Percentiles rank a stretch among this genome's conserved stretches.
Conservation (phyloP, 345 rosid species). For the Crucihimalaya himalaica region DNA sequence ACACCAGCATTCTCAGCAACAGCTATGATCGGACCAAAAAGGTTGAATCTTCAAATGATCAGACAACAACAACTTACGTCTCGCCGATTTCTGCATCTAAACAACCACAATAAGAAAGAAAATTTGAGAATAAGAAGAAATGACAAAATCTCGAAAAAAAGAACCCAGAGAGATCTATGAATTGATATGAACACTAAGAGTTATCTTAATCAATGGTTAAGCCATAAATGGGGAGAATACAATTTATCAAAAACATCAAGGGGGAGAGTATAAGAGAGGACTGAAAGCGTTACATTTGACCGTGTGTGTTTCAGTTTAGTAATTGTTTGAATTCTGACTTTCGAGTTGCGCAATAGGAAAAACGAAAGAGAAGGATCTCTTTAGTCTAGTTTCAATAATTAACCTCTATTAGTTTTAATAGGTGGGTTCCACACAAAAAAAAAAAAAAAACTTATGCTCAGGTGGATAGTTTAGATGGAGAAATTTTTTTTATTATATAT, state of each 20-base stretch:
- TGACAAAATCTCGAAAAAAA: neutral
- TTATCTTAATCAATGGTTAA: slow-evolving; percentile 47
- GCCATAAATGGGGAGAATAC: slow-evolving; percentile 42
- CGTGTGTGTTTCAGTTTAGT: too few species aligned
- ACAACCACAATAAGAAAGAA: slow-evolving; percentile 12
- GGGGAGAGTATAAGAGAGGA: slow-evolving; percentile 36
- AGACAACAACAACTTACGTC: slow-evolving; percentile 20
- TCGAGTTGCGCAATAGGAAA: too few species aligned
- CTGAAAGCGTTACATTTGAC: too few species aligned
- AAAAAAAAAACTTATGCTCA: too few species aligned
- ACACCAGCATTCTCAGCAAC: slow-evolving; percentile 91
- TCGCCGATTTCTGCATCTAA: slow-evolving; percentile 41
- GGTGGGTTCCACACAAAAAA: too few species aligned
- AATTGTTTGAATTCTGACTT: too few species aligned
- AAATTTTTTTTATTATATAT: too few species aligned
- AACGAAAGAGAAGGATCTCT: too few species aligned
- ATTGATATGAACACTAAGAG: slow-evolving; percentile 37
- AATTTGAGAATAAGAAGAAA: slow-evolving; percentile 13
- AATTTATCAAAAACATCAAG: slow-evolving; percentile 29
- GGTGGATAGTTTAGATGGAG: too few species aligned
- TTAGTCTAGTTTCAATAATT: too few species aligned
- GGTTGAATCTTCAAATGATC: slow-evolving; percentile 15
- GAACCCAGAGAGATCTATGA: slow-evolving; percentile 7
- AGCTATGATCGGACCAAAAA: slow-evolving; percentile 63
- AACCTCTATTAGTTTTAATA: too few species aligned